A percentile compares a stretch with the other conserved stretches of the same genome.
phyloP scores from a whole-genome alignment of 2,329 filamentous ascomycete genomes.

The Fusarium beomiforme region DNA sequence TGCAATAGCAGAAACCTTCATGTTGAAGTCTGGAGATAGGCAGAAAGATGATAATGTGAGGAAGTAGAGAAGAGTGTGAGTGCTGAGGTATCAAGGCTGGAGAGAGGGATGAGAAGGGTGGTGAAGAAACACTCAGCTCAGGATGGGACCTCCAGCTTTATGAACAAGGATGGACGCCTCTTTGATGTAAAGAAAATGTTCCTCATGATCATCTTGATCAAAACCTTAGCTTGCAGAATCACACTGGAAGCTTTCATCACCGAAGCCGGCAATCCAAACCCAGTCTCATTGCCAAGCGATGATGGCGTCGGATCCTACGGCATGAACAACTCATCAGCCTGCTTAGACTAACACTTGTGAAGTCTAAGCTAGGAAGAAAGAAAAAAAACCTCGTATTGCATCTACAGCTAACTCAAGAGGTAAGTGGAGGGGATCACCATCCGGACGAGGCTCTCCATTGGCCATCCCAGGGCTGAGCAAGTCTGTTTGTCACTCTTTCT shows the following conservation, averaged over 20 bases:
- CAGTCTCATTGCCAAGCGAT: neutral
- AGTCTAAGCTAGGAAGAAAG: neutral
- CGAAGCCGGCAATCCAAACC: neutral
- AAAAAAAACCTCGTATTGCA: conserved; percentile 11
- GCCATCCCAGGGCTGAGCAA: conserved; percentile 10
- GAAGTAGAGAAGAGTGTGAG: neutral
- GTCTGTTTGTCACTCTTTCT: neutral
- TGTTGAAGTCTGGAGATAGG: conserved; percentile 22
- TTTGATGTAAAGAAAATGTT: neutral
- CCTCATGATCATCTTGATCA: neutral
- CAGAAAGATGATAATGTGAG: neutral
- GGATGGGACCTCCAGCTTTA: conserved; percentile 25
- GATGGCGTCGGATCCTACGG: conserved; percentile 14
- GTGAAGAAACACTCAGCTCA: neutral
- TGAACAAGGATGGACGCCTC: neutral
- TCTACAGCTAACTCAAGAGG: neutral
- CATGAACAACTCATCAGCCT: neutral
- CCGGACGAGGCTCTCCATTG: conserved; percentile 14
- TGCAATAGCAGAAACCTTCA: conserved; percentile 45
- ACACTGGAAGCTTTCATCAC: neutral
- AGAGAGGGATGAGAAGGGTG: conserved; percentile 5
- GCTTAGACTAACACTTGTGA: neutral
- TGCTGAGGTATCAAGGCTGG: neutral
- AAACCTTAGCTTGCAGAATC: neutral
- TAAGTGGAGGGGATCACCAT: conserved; percentile 2